Base-by-base conservation (phyloP, 768 basidiomycete genomes). In the Kondoa subrosea region DNA sequence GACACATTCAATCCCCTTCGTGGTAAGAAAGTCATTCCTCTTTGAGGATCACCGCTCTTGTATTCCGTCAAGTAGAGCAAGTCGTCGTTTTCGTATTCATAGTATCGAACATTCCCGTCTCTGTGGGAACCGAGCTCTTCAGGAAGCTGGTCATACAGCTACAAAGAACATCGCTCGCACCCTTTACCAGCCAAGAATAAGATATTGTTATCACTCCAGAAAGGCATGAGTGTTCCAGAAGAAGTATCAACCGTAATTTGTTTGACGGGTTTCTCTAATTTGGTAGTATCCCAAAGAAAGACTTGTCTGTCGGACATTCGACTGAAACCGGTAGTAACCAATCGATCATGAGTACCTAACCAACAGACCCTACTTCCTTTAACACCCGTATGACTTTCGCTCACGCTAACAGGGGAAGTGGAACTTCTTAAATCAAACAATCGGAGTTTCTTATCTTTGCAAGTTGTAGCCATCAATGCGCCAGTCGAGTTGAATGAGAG, bases 61-160 rank as follows among this genome's bases (percentile, higher is more conserved):
- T 92, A 83, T 76, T 96, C 95, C 25, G 85, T 77, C 69, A 80
- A 72, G 76, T 76, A 77, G 78, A 84, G 81, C 25, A 97, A 81
- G 60, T 84, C 81, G 78, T 96, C 92, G 33, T 82, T 83, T 73
- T 95, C 92, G 77, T 87, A 91, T 76, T 99, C 95, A 77, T 86
- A 97, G 82, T 89, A 93, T 30, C 93, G 86, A 70, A 97, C 86
- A 76, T 99, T 99, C 31, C 93, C 93, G 74, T 99, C 93, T 56
- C 90, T 89, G 75, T 34, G 63, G 30, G 60, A n/a, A n/a, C 40
- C 12, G 8, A 50, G 12, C 8, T 30, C 1, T 0, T 66, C 26
- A 25, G 30, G 34, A 8, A 34, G 61, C 65, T 58, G 15, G 14
- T 1, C 21, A 8, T 8, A 21, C 40, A 50, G 40, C 12, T 21